Percentiles rank a stretch among this genome's conserved stretches.
These are phyloP conservation scores for Suhomyces bokatorum DNA, from an alignment of 1,139 yeast genomes.

Conservation along the genomic window DNA sequence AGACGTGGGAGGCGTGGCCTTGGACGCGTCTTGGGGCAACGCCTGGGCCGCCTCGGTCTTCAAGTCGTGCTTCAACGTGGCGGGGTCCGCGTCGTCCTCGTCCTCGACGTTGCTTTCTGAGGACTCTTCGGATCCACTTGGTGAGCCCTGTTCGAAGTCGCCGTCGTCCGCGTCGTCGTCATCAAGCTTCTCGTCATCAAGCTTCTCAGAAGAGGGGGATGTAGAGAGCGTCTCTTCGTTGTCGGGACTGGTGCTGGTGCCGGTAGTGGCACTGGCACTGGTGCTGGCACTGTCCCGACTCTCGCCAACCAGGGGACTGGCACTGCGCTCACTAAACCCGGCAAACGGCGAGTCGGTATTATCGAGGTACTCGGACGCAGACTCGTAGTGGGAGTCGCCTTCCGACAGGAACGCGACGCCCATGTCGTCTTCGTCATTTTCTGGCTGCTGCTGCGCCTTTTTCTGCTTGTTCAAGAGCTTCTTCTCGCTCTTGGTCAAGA, in stretches of 20 bases:
- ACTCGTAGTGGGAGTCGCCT: constrained; percentile 29
- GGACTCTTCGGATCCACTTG: constrained; percentile 2
- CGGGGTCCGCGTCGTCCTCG: constrained; percentile 32
- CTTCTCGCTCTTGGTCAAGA: constrained; percentile 41
- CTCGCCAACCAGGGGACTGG: constrained; percentile 6
- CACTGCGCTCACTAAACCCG: constrained; percentile 16
- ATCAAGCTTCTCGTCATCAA: constrained; percentile 13
- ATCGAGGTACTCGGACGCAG: constrained; percentile 32
- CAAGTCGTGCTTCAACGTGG: constrained; percentile 32
- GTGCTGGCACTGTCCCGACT: too few species aligned
- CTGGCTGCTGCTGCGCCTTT: constrained; percentile 18
- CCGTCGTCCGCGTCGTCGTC: constrained; percentile 29
- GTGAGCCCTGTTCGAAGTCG: constrained; percentile 12
- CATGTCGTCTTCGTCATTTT: constrained; percentile 33
- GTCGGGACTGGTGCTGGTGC: too few species aligned
- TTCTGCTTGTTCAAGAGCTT: constrained; percentile 29
- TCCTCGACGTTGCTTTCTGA: constrained; percentile 15
- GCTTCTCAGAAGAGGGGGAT: too few species aligned
- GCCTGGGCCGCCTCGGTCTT: constrained; percentile 8
- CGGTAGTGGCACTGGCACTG: too few species aligned
- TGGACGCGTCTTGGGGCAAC: constrained; percentile 4
- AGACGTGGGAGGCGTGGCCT: constrained; percentile 44
- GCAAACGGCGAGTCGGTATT: constrained; percentile 18
- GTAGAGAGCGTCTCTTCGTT: too few species aligned
- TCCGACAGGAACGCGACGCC: constrained; percentile 23